Percentiles rank a stretch among this genome's conserved stretches.
Conservation (phyloP, 2,329 filamentous ascomycete species). For the Colletotrichum chlorophyti region DNA sequence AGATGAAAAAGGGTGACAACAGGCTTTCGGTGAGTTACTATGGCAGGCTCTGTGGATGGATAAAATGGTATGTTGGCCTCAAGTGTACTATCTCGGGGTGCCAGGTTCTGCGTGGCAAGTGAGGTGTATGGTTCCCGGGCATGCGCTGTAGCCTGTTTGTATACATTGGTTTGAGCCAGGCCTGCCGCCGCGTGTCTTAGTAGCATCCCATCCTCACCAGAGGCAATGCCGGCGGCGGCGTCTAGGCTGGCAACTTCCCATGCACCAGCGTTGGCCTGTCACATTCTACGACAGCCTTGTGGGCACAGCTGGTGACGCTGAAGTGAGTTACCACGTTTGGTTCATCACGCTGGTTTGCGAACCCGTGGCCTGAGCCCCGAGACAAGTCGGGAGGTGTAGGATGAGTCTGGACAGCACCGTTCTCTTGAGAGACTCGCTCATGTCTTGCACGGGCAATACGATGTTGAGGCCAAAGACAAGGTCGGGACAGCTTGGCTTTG, state of each 20-base stretch:
- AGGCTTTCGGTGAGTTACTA: no score
- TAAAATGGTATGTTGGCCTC: no score
- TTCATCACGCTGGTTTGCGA: not conserved
- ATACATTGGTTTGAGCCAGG: not conserved
- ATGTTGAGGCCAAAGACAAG: not conserved
- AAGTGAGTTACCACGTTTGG: not conserved
- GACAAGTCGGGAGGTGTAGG: not conserved
- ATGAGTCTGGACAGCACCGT: not conserved
- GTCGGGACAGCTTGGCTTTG: not conserved
- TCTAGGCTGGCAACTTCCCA: no score
- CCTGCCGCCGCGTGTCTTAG: constrained; percentile 3
- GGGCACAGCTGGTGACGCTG: not conserved
- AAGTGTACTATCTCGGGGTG: no score
- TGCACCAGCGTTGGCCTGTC: not conserved
- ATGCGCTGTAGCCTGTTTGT: not conserved
- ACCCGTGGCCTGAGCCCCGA: not conserved
- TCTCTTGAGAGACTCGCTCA: not conserved
- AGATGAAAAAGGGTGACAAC: no score
- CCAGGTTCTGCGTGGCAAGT: no score
- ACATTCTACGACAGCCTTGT: not conserved
- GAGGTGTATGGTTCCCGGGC: no score
- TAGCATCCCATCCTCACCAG: not conserved
- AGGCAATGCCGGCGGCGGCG: not conserved
- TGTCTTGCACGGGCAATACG: not conserved
- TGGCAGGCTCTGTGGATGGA: no score